Evolutionary conservation across 805 yeast species (phyloP).

Genomic region (Kodamaea hsintzibuensis): DNA sequence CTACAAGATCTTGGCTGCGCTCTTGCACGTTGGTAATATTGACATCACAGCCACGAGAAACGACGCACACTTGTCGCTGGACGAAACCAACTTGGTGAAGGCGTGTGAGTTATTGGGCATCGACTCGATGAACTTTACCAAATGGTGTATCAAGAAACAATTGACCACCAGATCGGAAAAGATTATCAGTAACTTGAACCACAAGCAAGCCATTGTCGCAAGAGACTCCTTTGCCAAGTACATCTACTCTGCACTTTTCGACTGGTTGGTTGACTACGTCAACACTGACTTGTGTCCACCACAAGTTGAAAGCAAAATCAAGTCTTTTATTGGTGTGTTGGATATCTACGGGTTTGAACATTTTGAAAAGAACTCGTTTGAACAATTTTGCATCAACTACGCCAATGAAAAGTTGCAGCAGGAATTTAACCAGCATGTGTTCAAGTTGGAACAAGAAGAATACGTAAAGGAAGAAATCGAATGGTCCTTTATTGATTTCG

Average conservation of each 20-base stretch:
- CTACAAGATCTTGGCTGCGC: constrained; percentile 80
- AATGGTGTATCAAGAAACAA: constrained; percentile 92
- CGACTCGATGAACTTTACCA: constrained; percentile 70
- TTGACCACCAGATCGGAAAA: constrained; percentile 91
- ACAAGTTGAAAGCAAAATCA: constrained; percentile 56
- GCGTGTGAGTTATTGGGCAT: constrained; percentile 86
- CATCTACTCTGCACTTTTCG: constrained; percentile 88
- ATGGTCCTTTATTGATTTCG: constrained; percentile 94
- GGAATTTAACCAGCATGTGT: constrained; percentile 95
- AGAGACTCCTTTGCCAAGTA: constrained; percentile 97
- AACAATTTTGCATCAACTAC: constrained; percentile 95
- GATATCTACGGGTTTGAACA: constrained; percentile 98
- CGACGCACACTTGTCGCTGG: constrained; percentile 78
- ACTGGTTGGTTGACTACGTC: constrained; percentile 88
- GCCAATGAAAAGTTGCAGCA: constrained; percentile 97
- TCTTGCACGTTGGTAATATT: constrained; percentile 91
- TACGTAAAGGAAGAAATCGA: constrained; percentile 89
- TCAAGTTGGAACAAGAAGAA: constrained; percentile 95
- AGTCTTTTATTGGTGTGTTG: constrained; percentile 88
- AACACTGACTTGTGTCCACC: constrained; percentile 81
- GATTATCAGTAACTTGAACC: constrained; percentile 78
- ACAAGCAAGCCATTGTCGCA: constrained; percentile 83
- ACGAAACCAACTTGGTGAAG: constrained; percentile 79
- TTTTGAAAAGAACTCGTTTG: constrained; percentile 90
- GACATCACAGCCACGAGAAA: constrained; percentile 81